Conservation (phyloP, 2,329 filamentous ascomycete species). For the Fusarium cyanostomum region DNA sequence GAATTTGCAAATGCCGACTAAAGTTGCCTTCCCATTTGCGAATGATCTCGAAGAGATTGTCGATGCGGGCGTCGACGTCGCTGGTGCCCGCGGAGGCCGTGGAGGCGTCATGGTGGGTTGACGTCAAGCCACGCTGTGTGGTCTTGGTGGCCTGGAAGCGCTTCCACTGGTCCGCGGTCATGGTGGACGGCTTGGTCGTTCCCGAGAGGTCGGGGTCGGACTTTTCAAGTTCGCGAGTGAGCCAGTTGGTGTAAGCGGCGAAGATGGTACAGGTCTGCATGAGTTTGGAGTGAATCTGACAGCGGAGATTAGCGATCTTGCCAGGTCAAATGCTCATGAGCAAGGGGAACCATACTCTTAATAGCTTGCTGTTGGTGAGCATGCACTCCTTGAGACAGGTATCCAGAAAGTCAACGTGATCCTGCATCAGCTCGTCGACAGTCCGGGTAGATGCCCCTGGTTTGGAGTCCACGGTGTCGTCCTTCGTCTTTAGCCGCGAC, state of each 20-base stretch:
- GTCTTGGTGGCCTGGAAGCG: conserved; percentile 62
- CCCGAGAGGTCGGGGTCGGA: conserved; percentile 81
- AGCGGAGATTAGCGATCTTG: conserved; percentile 15
- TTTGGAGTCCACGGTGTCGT: conserved; percentile 49
- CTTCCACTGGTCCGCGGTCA: conserved; percentile 69
- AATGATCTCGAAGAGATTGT: conserved; percentile 86
- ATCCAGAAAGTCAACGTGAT: conserved; percentile 97
- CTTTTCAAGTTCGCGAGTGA: conserved; percentile 84
- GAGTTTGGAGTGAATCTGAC: conserved; percentile 93
- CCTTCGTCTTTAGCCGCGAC: conserved; percentile 77
- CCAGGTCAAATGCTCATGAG: not conserved
- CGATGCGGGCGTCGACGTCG: conserved; percentile 62
- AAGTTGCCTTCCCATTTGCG: conserved; percentile 95
- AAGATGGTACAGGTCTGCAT: conserved; percentile 97
- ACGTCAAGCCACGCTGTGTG: conserved; percentile 50
- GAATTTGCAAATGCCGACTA: conserved; percentile 87
- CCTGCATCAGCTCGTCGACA: conserved; percentile 98
- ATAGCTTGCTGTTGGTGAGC: conserved; percentile 94
- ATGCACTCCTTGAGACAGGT: conserved; percentile 99
- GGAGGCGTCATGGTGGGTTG: conserved; percentile 46
- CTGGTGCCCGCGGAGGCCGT: conserved; percentile 48
- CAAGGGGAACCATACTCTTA: conserved; percentile 69
- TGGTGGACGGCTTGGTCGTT: conserved; percentile 65
- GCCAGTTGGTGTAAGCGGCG: conserved; percentile 85
- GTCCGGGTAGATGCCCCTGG: conserved; percentile 66